Evolutionary conservation across 116 monocot genomes (phyloP).

Genomic region (Trichopus zeylanicus): DNA sequence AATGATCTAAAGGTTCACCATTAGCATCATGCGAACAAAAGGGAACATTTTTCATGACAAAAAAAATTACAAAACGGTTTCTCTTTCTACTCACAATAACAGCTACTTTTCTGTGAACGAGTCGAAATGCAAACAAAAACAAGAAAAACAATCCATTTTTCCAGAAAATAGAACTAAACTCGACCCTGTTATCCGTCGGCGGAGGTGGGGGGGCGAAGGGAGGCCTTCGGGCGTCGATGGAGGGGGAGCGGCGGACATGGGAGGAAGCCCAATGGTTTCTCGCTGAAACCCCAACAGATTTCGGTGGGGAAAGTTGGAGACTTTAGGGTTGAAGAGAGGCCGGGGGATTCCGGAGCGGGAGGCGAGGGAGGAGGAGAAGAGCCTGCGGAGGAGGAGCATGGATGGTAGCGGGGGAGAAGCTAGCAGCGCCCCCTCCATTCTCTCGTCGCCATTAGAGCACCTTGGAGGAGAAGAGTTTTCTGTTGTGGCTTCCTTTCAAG

Average conservation of each 20-base stretch:
- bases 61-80: not conserved
- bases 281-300: not conserved
- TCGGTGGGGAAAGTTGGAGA: not conserved
- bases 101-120: not conserved
- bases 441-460: conserved; percentile 1
- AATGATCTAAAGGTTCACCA: not conserved
- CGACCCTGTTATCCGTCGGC: conserved; percentile 10
- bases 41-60: no score
- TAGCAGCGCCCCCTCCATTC: not conserved
- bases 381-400: conserved; percentile 12
- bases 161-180: not conserved
- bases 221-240: conserved; percentile 4
- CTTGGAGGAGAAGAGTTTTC: no score
- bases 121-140: not conserved
- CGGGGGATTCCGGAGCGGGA: not conserved
- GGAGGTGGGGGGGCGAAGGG: conserved; percentile 13
- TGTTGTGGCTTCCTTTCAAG: not conserved
- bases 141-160: not conserved
- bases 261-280: not conserved
- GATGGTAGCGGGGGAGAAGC: not conserved
- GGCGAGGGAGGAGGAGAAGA: conserved; percentile 8
- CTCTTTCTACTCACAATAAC: not conserved
- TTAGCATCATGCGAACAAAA: not conserved
- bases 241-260: conserved; percentile 11
- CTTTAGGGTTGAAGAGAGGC: not conserved